Evolutionary conservation across 2,329 filamentous ascomycete species (phyloP).

Genomic region (Microascus cirrosus): DNA sequence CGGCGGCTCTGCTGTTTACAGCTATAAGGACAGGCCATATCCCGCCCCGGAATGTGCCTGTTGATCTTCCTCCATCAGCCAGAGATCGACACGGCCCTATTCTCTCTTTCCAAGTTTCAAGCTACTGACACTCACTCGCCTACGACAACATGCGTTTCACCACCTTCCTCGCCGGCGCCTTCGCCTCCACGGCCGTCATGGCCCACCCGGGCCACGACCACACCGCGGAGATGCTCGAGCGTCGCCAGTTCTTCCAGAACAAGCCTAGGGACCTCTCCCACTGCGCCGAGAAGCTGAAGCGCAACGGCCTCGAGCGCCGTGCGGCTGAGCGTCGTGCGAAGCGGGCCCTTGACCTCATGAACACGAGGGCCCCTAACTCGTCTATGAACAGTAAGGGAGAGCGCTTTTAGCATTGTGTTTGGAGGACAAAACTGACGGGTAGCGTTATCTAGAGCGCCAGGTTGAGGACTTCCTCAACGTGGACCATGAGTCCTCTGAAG

Average conservation of each 20-base stretch:
- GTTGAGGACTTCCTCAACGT: slow-evolving; percentile 19
- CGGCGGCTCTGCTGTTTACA: too few relatives aligned
- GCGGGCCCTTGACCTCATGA: slow-evolving; percentile 22
- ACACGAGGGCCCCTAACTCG: background rate
- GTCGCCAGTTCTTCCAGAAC: slow-evolving; percentile 30
- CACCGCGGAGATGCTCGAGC: slow-evolving; percentile 30
- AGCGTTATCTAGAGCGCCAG: background rate
- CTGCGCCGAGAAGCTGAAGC: slow-evolving; percentile 32
- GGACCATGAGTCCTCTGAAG: slow-evolving; percentile 20
- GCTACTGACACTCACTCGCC: background rate
- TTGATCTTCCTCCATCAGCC: background rate
- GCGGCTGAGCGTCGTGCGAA: slow-evolving; percentile 32
- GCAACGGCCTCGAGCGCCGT: slow-evolving; percentile 30
- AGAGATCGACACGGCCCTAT: background rate
- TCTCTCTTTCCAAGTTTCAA: background rate
- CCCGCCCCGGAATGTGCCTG: too few relatives aligned
- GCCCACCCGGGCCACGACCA: slow-evolving; percentile 1
- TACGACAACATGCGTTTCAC: background rate
- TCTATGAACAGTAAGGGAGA: slow-evolving; percentile 21
- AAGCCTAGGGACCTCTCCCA: slow-evolving; percentile 30
- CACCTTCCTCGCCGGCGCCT: background rate
- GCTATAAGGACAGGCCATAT: too few relatives aligned
- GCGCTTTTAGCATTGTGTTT: too few relatives aligned
- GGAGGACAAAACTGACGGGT: background rate
- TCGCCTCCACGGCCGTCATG: background rate